Base-by-base conservation (phyloP, 2,329 filamentous ascomycete species). In the Gaeumannomyces sp. region DNA sequence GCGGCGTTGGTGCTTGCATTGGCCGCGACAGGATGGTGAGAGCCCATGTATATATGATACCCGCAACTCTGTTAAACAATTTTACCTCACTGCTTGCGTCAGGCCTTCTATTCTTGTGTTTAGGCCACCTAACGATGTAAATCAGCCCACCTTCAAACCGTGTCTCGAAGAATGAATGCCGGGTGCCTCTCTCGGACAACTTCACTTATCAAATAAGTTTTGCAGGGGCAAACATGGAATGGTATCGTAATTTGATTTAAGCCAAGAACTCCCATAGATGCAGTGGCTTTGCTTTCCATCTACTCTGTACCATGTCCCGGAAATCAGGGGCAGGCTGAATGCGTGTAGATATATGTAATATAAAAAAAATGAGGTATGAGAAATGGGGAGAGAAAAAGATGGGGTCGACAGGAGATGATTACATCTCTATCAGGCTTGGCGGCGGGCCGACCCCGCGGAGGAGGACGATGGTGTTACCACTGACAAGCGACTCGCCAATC, bases 381-480 rank as follows among this genome's bases (percentile, higher is more conserved):
- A 53, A 53, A 53, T 10, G 19, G 22, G 10, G 4, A 19, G 16
- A 6, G 13, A 19, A 45, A 45, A 19, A 1, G 16, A 19, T 4
- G 11, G 3, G 22, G 22, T 53, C 7, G 19, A 53, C 22, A 53
- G n/a, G 38, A 38, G 19, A n/a, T 33, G 4, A 38, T 72, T 69
- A 84, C 66, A 78, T 66, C 67, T 89, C 83, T 67, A 93, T 90
- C 70, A 93, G 76, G 75, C 92, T 88, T 27, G 88, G 87, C 64
- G 91, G 85, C n/a, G 89, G 85, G 1, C 92, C 92, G 63, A 97
- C 89, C 0, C 95, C 95, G 67, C 95, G 83, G 64, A 99, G 72
- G 71, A 99, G 74, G 29, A 98, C 93, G 68, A 99, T 86, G 14
- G 93, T 97, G 74, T 99, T 94, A 1, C 95, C 95, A 69, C 85